These are phyloP conservation scores for Hypoxylon sp. DNA, from an alignment of 2,329 filamentous ascomycete species.

Conservation along the genomic window DNA sequence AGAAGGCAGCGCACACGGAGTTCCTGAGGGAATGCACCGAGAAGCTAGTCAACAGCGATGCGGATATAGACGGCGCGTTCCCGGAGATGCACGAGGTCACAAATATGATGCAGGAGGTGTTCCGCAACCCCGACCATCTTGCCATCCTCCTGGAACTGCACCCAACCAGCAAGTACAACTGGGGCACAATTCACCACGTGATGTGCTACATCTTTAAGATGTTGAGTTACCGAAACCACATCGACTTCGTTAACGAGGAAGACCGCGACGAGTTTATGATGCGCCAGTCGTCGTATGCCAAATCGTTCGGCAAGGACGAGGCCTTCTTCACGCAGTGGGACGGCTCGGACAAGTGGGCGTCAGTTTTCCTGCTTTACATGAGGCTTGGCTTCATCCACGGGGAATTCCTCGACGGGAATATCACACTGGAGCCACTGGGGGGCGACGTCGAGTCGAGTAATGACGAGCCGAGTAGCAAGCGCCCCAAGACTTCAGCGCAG, in stretches of 20 bases:
- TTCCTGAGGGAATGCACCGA: not conserved
- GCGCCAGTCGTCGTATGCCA: not conserved
- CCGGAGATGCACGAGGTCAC: not conserved
- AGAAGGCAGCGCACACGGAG: not conserved
- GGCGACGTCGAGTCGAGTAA: not conserved
- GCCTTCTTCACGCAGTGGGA: slow-evolving; percentile 19
- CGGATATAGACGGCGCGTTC: too few species aligned
- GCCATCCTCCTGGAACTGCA: not conserved
- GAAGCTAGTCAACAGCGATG: too few species aligned
- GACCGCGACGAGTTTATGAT: slow-evolving; percentile 2
- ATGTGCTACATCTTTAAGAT: slow-evolving; percentile 15
- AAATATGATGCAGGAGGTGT: not conserved
- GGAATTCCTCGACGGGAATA: not conserved
- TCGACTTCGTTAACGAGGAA: slow-evolving; percentile 1
- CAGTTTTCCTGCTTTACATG: slow-evolving; percentile 16
- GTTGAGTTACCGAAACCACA: slow-evolving; percentile 3
- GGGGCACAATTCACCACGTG: not conserved
- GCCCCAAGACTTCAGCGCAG: too few species aligned
- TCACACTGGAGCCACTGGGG: not conserved
- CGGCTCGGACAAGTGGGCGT: slow-evolving; percentile 17
- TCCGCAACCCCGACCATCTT: not conserved
- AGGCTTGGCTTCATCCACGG: slow-evolving; percentile 4
- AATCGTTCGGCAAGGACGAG: not conserved
- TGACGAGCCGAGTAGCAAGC: too few species aligned
- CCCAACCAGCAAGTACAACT: not conserved